These are phyloP conservation scores for Phytopythium montanum DNA, from an alignment of 352 stramenopile species.

Conservation along the genomic window DNA sequence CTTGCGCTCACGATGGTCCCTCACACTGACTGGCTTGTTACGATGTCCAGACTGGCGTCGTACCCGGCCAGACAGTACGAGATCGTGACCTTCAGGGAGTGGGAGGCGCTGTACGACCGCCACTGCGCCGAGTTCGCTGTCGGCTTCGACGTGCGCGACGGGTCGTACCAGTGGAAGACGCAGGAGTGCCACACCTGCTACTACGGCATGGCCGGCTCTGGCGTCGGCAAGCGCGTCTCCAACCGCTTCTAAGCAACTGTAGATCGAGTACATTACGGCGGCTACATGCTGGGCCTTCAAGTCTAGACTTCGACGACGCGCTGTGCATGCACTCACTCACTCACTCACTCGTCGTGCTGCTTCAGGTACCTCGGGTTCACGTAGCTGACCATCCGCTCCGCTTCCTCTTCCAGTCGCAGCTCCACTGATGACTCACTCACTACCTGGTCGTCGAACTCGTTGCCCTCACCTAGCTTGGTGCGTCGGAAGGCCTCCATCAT, in stretches of 20 bases:
- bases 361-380: slow-evolving; percentile 1
- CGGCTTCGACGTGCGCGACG: slow-evolving; percentile 74
- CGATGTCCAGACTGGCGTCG: slow-evolving; percentile 33
- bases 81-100: slow-evolving; percentile 79
- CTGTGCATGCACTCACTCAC: not conserved
- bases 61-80: slow-evolving; percentile 73
- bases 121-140: slow-evolving; percentile 83
- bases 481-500: slow-evolving; percentile 52
- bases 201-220: slow-evolving; percentile 52
- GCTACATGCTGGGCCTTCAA: too few relatives aligned
- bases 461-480: slow-evolving; percentile 14
- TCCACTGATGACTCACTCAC: not conserved
- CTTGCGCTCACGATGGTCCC: not conserved
- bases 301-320: not conserved
- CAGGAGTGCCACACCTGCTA: slow-evolving; percentile 78
- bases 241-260: slow-evolving; percentile 4
- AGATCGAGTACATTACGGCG: not conserved
- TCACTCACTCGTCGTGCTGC: not conserved
- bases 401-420: slow-evolving; percentile 4
- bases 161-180: slow-evolving; percentile 82
- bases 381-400: slow-evolving; percentile 9
- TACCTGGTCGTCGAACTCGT: not conserved
- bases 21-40: slow-evolving; percentile 1
- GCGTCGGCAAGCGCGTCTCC: slow-evolving; percentile 11
- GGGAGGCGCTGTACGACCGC: slow-evolving; percentile 73